phyloP scores from a whole-genome alignment of 2,329 filamentous ascomycete genomes.

The Ophiostoma quercus region DNA sequence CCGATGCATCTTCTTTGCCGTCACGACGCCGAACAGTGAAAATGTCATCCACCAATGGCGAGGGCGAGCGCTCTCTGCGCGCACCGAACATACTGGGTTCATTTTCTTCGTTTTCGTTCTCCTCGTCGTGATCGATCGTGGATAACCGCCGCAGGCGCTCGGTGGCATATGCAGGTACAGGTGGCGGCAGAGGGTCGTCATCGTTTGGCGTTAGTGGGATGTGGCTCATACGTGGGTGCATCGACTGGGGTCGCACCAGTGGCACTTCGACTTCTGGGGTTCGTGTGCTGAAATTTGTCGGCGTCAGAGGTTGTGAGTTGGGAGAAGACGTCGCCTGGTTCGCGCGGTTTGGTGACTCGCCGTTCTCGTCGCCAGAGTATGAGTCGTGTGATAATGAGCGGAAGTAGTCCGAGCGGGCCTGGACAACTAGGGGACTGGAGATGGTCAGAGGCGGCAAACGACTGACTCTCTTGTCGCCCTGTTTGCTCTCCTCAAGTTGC shows the following conservation, averaged over 20 bases:
- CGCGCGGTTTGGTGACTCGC: slow-evolving; percentile 31
- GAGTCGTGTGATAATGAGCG: slow-evolving; percentile 65
- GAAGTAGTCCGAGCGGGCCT: slow-evolving; percentile 74
- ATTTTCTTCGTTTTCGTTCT: slow-evolving; percentile 36
- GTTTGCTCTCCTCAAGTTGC: slow-evolving; percentile 75
- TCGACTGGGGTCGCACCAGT: slow-evolving; percentile 59
- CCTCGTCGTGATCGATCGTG: slow-evolving; percentile 27
- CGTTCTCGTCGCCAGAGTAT: slow-evolving; percentile 44
- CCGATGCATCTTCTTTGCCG: slow-evolving; percentile 3
- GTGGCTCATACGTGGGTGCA: slow-evolving; percentile 69
- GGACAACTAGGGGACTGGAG: slow-evolving; percentile 70
- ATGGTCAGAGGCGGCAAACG: slow-evolving; percentile 77
- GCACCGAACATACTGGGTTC: slow-evolving; percentile 45
- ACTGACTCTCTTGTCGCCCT: slow-evolving; percentile 73
- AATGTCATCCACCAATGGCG: slow-evolving; percentile 37
- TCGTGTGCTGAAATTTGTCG: slow-evolving; percentile 45
- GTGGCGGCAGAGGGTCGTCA: slow-evolving; percentile 43
- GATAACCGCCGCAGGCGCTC: slow-evolving; percentile 34
- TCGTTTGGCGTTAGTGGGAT: slow-evolving; percentile 45
- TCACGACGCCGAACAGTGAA: background rate
- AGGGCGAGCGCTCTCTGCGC: slow-evolving; percentile 55
- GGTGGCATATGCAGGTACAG: slow-evolving; percentile 39
- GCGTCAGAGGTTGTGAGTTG: slow-evolving; percentile 30
- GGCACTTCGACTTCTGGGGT: slow-evolving; percentile 54
- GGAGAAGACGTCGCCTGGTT: slow-evolving; percentile 27